A percentile compares a stretch with the other conserved stretches of the same genome.
These are phyloP conservation scores for Hydrangea macrophylla DNA, from an alignment of 148 eudicot genomes.

Conservation along the genomic window DNA sequence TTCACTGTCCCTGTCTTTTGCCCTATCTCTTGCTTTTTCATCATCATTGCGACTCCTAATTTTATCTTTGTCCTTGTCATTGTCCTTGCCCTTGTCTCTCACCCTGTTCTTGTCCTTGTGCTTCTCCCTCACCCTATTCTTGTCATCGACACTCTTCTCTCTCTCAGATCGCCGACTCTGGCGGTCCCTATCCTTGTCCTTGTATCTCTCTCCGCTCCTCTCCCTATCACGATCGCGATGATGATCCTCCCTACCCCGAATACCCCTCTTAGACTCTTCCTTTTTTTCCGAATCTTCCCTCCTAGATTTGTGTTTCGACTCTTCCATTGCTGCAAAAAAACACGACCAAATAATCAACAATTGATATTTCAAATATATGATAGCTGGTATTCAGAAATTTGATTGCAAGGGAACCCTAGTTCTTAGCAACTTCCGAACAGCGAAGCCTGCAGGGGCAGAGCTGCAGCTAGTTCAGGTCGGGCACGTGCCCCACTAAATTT, in stretches of 20 bases:
- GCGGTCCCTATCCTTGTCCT: slow-evolving; percentile 4
- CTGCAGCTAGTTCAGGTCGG: too few relatives aligned
- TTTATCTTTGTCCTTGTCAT: slow-evolving; percentile 6
- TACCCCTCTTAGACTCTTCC: slow-evolving; percentile 11
- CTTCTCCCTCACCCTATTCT: slow-evolving; percentile 28
- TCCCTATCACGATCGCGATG: not conserved
- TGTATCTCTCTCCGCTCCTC: slow-evolving; percentile 10
- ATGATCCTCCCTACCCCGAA: slow-evolving; percentile 11
- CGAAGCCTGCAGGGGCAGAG: too few relatives aligned
- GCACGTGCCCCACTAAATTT: too few relatives aligned
- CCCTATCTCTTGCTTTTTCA: too few relatives aligned
- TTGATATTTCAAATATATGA: too few relatives aligned
- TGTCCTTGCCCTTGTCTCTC: slow-evolving; percentile 17
- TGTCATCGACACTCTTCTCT: slow-evolving; percentile 29
- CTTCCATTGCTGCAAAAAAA: too few relatives aligned
- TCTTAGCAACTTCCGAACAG: too few relatives aligned
- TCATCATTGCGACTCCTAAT: slow-evolving; percentile 23
- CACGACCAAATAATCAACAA: too few relatives aligned
- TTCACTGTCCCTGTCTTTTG: too few relatives aligned
- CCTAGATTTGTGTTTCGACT: too few relatives aligned
- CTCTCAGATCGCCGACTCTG: slow-evolving; percentile 18
- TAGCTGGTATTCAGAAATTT: too few relatives aligned
- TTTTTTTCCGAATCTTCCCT: not conserved
- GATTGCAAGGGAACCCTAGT: too few relatives aligned
- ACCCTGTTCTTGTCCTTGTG: slow-evolving; percentile 33